Evolutionary conservation across 345 rosid genomes (phyloP).

Genomic region (Erysimum cheiranthoides): DNA sequence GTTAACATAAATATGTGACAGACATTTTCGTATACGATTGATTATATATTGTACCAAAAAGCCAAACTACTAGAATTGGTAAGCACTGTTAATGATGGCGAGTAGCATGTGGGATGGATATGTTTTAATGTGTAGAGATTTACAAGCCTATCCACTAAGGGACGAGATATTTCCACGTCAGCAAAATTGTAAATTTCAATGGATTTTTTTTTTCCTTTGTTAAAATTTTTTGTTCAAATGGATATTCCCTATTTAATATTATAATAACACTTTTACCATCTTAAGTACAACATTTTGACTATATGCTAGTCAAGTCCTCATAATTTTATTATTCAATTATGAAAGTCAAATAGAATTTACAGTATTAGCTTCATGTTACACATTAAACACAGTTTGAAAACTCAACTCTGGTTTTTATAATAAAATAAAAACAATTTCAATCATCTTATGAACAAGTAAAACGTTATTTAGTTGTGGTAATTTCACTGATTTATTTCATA

Average conservation of each 20-base stretch:
- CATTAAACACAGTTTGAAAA: not conserved
- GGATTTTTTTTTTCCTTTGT: not conserved
- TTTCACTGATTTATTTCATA: not conserved
- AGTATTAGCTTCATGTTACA: not conserved
- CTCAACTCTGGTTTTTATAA: too few species aligned
- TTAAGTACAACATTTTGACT: slow-evolving; percentile 5
- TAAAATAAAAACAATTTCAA: not conserved
- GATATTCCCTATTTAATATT: slow-evolving; percentile 2
- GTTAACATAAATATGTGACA: not conserved
- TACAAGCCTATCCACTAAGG: slow-evolving; percentile 32
- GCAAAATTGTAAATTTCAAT: not conserved
- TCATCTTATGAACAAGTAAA: not conserved
- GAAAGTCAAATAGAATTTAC: not conserved
- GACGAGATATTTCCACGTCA: slow-evolving; percentile 42
- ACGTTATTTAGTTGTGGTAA: not conserved
- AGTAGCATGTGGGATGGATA: slow-evolving; percentile 30
- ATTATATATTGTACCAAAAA: slow-evolving; percentile 5
- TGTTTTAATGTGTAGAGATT: slow-evolving; percentile 34
- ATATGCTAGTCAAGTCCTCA: slow-evolving; percentile 12
- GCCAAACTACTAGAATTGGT: slow-evolving; percentile 22
- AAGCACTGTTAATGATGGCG: slow-evolving; percentile 9
- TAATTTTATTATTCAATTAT: not conserved
- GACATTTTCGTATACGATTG: not conserved
- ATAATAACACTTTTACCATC: not conserved
- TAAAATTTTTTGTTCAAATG: not conserved